These are phyloP conservation scores for Lecanicillium sp. DNA, from an alignment of 2,329 filamentous ascomycete genomes.

Conservation along the genomic window DNA sequence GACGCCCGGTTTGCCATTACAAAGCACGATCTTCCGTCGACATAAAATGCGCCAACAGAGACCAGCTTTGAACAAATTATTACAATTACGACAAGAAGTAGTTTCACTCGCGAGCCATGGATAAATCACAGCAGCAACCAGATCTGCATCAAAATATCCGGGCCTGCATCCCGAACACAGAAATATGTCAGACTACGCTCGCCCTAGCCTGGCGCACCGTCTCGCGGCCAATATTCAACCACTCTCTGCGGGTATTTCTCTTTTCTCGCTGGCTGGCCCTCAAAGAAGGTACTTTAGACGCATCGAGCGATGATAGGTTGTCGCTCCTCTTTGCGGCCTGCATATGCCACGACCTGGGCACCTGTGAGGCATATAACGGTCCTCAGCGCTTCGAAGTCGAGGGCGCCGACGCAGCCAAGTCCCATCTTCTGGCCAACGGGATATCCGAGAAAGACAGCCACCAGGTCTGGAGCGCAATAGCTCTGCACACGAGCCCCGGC, in stretches of 20 bases:
- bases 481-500: slow-evolving; percentile 25
- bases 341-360: slow-evolving; percentile 27
- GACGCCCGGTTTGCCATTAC: too few species aligned
- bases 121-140: too few species aligned
- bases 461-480: slow-evolving; percentile 26
- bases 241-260: slow-evolving; percentile 21
- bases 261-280: slow-evolving; percentile 16
- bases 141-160: too few species aligned
- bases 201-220: slow-evolving; percentile 7
- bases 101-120: too few species aligned
- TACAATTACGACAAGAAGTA: too few species aligned
- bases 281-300: slow-evolving; percentile 9
- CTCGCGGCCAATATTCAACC: slow-evolving; percentile 21
- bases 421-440: slow-evolving; percentile 18
- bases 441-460: slow-evolving; percentile 16
- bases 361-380: slow-evolving; percentile 19
- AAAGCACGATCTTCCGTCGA: too few species aligned
- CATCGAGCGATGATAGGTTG: slow-evolving; percentile 8
- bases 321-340: slow-evolving; percentile 25
- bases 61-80: too few species aligned
- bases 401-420: slow-evolving; percentile 22
- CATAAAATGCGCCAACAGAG: too few species aligned
- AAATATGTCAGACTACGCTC: not conserved
- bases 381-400: slow-evolving; percentile 27
- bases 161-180: not conserved